Base-by-base conservation (phyloP, 768 basidiomycete species). In the Coprinopsis sp. region DNA sequence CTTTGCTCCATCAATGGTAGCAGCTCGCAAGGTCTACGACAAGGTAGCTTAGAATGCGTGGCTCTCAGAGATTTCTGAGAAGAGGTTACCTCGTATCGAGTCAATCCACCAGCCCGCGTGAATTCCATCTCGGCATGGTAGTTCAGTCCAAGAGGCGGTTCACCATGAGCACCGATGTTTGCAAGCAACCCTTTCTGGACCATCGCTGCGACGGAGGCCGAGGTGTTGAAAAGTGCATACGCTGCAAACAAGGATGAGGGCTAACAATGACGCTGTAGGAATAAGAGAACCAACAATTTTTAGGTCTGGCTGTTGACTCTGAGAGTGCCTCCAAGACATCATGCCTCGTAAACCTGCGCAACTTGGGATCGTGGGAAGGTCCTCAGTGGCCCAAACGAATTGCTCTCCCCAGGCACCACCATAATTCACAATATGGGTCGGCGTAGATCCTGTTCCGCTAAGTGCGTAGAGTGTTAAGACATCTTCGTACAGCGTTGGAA, bases 51-150 rank as follows among this genome's bases (percentile, higher is more conserved):
- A 45, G 31, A 18, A 2, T 18, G 33, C 6, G 7, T 33, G 16
- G 13, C 18, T 33, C 6, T 18, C 19, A n/a, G 6, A 45, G 23
- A 8, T 4, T 18, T 37, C n/a, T 7, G n/a, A 23, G 6, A 8
- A 40, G 5, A 12, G 31, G 57, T 6, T 25, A 82, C 85, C 72
- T 87, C 81, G 54, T 85, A 88, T 55, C 82, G 84, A 22, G 65
- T 78, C 52, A 87, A 61, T 2, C 86, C 86, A 18, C 86, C 86
- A 12, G 69, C 65, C 37, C 69, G 66, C 21, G 82, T 69, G 58
- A 84, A 85, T 42, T 67, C 71, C 78, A 87, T 83, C 55, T 88
- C 86, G 16, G 79, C 76, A 49, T 88, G 86, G 53, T 87, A 89
- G 65, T 84, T 84, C n/a, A 82, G 57, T 1, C 86, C 86, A 10